Conservation (phyloP, 768 basidiomycete genomes). For the Kwoniella dendrophila region DNA sequence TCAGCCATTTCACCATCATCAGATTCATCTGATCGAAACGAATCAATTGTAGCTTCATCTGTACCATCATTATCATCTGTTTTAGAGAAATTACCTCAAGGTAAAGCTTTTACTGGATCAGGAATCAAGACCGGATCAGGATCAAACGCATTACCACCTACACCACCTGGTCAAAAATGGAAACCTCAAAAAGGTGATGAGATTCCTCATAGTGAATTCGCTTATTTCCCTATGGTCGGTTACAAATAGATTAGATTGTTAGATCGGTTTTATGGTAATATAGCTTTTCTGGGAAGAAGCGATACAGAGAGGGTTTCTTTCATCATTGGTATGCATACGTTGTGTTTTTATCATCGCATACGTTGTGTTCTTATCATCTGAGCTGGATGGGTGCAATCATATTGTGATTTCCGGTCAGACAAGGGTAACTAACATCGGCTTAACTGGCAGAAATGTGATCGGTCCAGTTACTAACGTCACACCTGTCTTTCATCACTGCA, state of each 20-base stretch:
- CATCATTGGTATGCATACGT: too few relatives aligned
- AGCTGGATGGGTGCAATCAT: too few relatives aligned
- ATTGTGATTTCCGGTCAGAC: too few relatives aligned
- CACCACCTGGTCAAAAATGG: conserved; percentile 76
- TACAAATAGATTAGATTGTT: conserved; percentile 52
- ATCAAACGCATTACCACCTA: conserved; percentile 72
- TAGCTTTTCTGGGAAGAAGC: too few relatives aligned
- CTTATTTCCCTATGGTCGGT: conserved; percentile 67
- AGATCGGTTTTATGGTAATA: too few relatives aligned
- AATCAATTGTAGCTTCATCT: conserved; percentile 38
- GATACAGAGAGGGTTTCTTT: too few relatives aligned
- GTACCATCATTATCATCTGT: conserved; percentile 60
- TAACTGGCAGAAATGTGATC: too few relatives aligned
- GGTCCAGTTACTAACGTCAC: too few relatives aligned
- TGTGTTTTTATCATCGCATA: too few relatives aligned
- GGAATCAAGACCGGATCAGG: conserved; percentile 71
- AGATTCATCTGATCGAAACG: conserved; percentile 16
- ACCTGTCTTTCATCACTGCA: too few relatives aligned
- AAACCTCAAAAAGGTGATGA: conserved; percentile 68
- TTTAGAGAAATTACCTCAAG: conserved; percentile 54
- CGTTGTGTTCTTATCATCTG: too few relatives aligned
- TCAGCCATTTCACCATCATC: conserved; percentile 34
- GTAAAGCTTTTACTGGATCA: conserved; percentile 66
- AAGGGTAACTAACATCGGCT: too few relatives aligned
- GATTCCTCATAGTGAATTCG: conserved; percentile 77